A percentile compares a stretch with the other conserved stretches of the same genome.
phyloP scores from a whole-genome alignment of 176 grass and related monocot species.

The Rhynchospora breviuscula region DNA sequence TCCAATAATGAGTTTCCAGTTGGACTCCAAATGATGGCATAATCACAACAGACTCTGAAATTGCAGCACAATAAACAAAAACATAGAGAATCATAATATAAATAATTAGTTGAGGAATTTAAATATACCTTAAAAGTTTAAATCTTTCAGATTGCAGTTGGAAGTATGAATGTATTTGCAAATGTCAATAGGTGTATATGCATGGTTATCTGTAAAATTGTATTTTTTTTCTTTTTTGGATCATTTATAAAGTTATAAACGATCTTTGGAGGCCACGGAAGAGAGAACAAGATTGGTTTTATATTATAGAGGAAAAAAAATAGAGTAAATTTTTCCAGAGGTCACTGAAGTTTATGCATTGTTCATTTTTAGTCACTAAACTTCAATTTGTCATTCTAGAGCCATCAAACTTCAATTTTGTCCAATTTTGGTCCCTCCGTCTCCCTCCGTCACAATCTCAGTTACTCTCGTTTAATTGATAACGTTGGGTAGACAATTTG shows the following conservation, averaged over 20 bases:
- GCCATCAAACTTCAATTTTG: too few relatives aligned
- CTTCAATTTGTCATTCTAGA: too few relatives aligned
- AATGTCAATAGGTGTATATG: neutral
- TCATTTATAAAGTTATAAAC: neutral
- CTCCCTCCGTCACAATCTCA: too few relatives aligned
- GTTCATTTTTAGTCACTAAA: too few relatives aligned
- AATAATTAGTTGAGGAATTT: neutral
- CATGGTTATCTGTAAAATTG: neutral
- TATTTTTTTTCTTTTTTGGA: neutral
- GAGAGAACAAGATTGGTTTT: neutral
- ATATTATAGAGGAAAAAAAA: neutral
- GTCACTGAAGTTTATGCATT: too few relatives aligned
- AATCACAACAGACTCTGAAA: slow-evolving; percentile 59
- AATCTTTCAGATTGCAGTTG: neutral
- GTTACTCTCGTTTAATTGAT: too few relatives aligned
- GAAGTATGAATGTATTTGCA: too few relatives aligned
- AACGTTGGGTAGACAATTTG: too few relatives aligned
- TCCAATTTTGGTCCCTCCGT: too few relatives aligned
- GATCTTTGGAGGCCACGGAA: neutral
- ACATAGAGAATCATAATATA: neutral
- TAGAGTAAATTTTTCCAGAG: too few relatives aligned
- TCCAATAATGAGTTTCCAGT: slow-evolving; percentile 67
- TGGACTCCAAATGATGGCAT: slow-evolving; percentile 77
- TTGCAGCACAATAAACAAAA: neutral
- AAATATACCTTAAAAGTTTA: neutral